Base-by-base conservation (phyloP, 2,329 filamentous ascomycete genomes). In the Emmonsiellopsis sp. region DNA sequence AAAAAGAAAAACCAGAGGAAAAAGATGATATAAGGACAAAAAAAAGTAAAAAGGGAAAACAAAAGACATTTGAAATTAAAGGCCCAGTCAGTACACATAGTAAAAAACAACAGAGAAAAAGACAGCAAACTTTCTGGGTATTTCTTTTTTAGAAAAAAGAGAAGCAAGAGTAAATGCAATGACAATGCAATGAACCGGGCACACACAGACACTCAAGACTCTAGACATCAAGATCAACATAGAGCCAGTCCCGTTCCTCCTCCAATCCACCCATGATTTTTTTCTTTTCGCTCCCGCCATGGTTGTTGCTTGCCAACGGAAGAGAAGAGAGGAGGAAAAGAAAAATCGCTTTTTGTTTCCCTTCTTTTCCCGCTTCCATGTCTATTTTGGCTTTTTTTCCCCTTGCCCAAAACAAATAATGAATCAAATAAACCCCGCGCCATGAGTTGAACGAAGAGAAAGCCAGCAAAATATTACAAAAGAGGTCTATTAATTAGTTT, bases 171-270 rank as follows among this genome's bases (percentile, higher is more conserved):
- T 45, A 53, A 55, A 59, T 52, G 58, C 55, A 54, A 57, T 17
- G 47, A 52, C 57, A 57, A 49, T 44, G 56, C 57, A 58, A 57
- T 47, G 57, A 59, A 57, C 55, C 56, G 56, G 58, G 47, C 56
- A 56, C 53, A 50, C 53, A 53, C 54, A 49, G 51, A 49, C 51
- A 53, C 21, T 27, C 21, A 5, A 27, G 21, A 27, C 21, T 27
- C 5, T 5, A 27, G 3, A 27, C 21, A 27, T 27, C 21, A 27
- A 27, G 3, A 27, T 27, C 21, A 27, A 27, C 21, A 27, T 27
- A 27, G 5, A 27, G 21, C 21, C 21, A 27, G 21, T 27, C 21
- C 21, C 21, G 34, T 47, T 34, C 42, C 40, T 49, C 42, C 44
- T 43, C 52, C 45, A 34, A 45, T 49, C 45, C 21, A 27, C 21